Evolutionary conservation across 2,329 filamentous ascomycete species (phyloP).

Genomic region (Thielaviopsis populi): DNA sequence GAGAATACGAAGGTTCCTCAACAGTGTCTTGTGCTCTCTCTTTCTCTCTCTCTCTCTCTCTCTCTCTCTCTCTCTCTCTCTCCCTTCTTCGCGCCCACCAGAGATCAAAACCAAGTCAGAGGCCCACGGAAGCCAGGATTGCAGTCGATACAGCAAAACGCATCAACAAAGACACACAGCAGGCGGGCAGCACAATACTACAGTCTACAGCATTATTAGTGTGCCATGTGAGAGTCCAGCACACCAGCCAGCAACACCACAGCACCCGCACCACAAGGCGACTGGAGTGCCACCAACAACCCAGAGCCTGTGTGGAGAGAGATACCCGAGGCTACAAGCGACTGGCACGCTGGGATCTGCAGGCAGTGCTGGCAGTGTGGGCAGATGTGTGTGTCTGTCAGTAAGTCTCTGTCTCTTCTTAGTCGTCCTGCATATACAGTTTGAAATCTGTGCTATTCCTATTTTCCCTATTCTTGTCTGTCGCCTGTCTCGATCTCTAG

Average conservation of each 20-base stretch:
- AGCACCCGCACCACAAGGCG: not conserved
- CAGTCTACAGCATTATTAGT: not conserved
- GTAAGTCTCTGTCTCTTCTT: not conserved
- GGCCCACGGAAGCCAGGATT: not conserved
- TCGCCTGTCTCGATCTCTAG: constrained; percentile 3
- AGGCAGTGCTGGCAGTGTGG: not conserved
- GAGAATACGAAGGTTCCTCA: constrained; percentile 2
- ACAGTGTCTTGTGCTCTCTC: not conserved
- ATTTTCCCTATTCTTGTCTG: constrained; percentile 4
- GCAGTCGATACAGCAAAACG: not conserved
- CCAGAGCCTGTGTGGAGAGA: not conserved
- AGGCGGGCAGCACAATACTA: not conserved
- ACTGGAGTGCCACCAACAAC: not conserved
- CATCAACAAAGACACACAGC: constrained; percentile 1
- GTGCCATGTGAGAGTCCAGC: not conserved
- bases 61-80: not conserved
- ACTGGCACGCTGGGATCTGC: not conserved
- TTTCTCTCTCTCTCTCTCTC: not conserved
- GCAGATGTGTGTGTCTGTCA: not conserved
- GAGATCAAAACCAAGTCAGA: not conserved
- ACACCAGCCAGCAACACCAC: not conserved
- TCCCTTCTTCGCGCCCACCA: not conserved
- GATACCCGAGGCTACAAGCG: not conserved
- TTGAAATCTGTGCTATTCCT: not conserved
- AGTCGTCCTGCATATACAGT: not conserved